Base-by-base conservation (phyloP, 2,329 filamentous ascomycete genomes). In the Scolecobasidium constrictum region DNA sequence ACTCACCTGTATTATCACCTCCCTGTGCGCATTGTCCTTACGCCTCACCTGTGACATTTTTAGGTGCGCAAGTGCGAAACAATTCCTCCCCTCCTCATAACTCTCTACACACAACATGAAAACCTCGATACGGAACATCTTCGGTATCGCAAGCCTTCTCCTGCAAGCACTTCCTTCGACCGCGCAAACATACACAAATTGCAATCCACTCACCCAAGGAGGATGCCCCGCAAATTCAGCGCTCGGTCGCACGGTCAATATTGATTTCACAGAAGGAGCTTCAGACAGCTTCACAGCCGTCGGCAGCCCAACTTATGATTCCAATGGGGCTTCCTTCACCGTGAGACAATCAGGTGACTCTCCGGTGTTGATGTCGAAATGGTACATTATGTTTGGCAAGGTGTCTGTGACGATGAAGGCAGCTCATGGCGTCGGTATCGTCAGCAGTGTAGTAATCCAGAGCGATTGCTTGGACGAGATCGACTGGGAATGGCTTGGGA, bases 341-440 rank as follows among this genome's bases (percentile, higher is more conserved):
- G 81, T 98, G 41, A 64, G 77, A 41, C 68, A 79, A 56, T 72
- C 79, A 40, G 88, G 90, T 45, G 86, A 98, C 57, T 77, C 86
- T 3, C 92, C 92, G 0, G 83, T 90, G 60, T 76, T 98, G 47
- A 74, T 75, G 50, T 94, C 87, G 47, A 77, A 92, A 55, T 96
- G 94, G 76, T 96, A 95, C 71, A 94, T 98, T 67, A 96, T 98
- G 92, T 98, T 95, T 60, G 92, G 92, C 51, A 83, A 81, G 49
- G 84, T 95, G 56, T 83, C 94, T 50, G 77, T 88, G 51, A 81
- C 77, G 22, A 73, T 95, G 68, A 88, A 90, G 64, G 79, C 86
- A 19, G 87, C 92, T 7, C 81, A 87, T 0, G 92, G 92, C 5
- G 79, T 77, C 7, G 92, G 92, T 46, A 95, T 98, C 53, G 88